Percentiles rank a stretch among this genome's conserved stretches.
Evolutionary conservation across 805 yeast species (phyloP).

Genomic region (Jamesozyma rosinii): DNA sequence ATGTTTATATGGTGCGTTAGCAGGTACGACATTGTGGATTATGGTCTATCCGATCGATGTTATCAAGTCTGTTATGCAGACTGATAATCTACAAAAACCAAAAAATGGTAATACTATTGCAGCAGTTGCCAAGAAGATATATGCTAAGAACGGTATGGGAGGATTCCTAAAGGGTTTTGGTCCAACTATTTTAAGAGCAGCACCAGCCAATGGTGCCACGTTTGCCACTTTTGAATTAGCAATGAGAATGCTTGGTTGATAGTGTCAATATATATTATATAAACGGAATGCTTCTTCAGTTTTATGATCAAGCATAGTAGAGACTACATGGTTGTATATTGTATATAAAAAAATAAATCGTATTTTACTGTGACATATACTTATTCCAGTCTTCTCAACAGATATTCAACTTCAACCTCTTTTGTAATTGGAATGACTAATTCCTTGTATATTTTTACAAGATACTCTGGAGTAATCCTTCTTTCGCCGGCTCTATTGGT

Average conservation of each 20-base stretch:
- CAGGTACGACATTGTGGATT: slow-evolving; percentile 86
- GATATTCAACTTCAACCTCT: slow-evolving; percentile 87
- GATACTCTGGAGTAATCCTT: slow-evolving; percentile 71
- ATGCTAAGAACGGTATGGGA: slow-evolving; percentile 47
- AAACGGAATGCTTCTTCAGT: neutral
- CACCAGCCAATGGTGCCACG: slow-evolving; percentile 96
- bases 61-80: slow-evolving; percentile 78
- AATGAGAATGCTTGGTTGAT: slow-evolving; percentile 53
- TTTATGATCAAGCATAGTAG: neutral
- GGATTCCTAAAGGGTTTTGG: slow-evolving; percentile 86
- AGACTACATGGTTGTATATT: too few relatives aligned
- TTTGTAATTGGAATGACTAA: slow-evolving; percentile 90
- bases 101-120: slow-evolving; percentile 45
- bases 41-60: slow-evolving; percentile 84
- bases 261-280: neutral
- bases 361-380: too few relatives aligned
- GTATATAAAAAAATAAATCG: too few relatives aligned
- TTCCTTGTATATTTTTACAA: slow-evolving; percentile 77
- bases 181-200: slow-evolving; percentile 91
- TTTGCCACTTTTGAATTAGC: slow-evolving; percentile 89
- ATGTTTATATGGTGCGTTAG: slow-evolving; percentile 79
- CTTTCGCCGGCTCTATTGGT: slow-evolving; percentile 62
- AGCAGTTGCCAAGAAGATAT: slow-evolving; percentile 47
- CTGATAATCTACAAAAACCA: slow-evolving; percentile 37
- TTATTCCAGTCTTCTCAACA: slow-evolving; percentile 68